phyloP scores from a whole-genome alignment of 805 yeast genomes.

The Middelhovenomyces tepae region DNA sequence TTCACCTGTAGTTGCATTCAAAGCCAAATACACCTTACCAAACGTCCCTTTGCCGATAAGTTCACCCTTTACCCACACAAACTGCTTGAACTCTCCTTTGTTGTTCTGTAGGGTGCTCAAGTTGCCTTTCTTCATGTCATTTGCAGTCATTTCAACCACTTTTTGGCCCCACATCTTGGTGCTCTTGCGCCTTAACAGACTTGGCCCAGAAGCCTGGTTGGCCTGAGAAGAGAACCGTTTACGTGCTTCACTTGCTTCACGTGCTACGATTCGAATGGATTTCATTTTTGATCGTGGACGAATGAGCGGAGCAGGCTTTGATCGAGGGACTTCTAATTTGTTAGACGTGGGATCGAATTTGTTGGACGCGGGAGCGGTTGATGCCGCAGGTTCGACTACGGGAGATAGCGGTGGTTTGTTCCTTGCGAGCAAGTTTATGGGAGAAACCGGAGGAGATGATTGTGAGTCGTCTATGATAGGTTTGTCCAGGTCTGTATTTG shows the following conservation, averaged over 20 bases:
- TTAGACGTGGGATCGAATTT: too few relatives aligned
- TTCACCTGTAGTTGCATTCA: conserved; percentile 94
- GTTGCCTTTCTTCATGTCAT: conserved; percentile 51
- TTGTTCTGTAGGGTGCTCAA: conserved; percentile 57
- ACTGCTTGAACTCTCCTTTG: conserved; percentile 67
- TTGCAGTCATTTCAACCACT: conserved; percentile 81
- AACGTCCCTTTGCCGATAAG: conserved; percentile 93
- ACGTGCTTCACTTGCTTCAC: conserved; percentile 70
- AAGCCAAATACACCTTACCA: conserved; percentile 85
- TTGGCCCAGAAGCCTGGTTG: conserved; percentile 6
- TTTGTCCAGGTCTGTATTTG: conserved; percentile 82
- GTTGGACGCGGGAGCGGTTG: too few relatives aligned
- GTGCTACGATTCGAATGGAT: conserved; percentile 86
- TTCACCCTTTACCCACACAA: conserved; percentile 98
- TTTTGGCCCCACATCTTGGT: conserved; percentile 98
- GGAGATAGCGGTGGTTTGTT: conserved; percentile 5
- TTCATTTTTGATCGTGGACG: conserved; percentile 81
- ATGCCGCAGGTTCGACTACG: conserved; percentile 4
- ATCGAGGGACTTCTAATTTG: too few relatives aligned
- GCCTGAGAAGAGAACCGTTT: conserved; percentile 27
- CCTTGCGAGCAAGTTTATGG: neutral
- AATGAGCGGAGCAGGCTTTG: too few relatives aligned
- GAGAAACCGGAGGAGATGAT: conserved; percentile 21
- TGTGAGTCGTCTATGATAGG: conserved; percentile 70
- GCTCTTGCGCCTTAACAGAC: conserved; percentile 59